A percentile compares a stretch with the other conserved stretches of the same genome.
Conservation (phyloP, 306 rosid genomes). For the Lathyrus oleraceus region DNA sequence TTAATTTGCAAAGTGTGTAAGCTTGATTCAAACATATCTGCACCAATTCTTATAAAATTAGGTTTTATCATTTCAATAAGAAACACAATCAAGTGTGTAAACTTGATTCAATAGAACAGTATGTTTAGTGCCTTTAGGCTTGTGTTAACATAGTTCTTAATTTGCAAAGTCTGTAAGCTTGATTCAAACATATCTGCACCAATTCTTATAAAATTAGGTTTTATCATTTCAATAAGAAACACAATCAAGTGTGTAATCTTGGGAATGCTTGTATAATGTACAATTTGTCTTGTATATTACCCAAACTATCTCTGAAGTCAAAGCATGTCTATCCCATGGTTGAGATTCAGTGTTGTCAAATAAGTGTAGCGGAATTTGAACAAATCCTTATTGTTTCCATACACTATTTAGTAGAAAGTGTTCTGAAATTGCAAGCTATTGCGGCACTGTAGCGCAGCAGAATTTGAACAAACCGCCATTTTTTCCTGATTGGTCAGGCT, state of each 20-base stretch:
- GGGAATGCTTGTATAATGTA: not conserved
- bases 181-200: slow-evolving; percentile 18
- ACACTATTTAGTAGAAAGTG: not conserved
- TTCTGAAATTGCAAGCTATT: not conserved
- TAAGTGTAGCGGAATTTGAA: not conserved
- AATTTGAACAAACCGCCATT: not conserved
- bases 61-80: slow-evolving; percentile 22
- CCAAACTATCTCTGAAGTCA: slow-evolving; percentile 14
- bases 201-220: slow-evolving; percentile 22
- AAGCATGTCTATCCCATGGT: slow-evolving; percentile 18
- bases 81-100: no score
- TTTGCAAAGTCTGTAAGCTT: slow-evolving; percentile 15
- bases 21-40: slow-evolving; percentile 23
- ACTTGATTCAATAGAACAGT: not conserved
- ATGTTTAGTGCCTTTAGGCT: slow-evolving; percentile 20
- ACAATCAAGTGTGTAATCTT: not conserved
- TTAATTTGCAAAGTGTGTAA: slow-evolving; percentile 14
- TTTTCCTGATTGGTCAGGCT: not conserved
- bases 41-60: slow-evolving; percentile 19
- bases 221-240: slow-evolving; percentile 23
- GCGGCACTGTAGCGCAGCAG: not conserved
- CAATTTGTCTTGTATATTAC: slow-evolving; percentile 8
- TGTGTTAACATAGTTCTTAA: slow-evolving; percentile 6
- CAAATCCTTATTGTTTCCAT: not conserved
- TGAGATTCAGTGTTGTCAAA: not conserved